Evolutionary conservation across 2,329 filamentous ascomycete species (phyloP), one percentile per base, ranked within the genome.

Genomic region (Colletotrichum aenigma): DNA sequence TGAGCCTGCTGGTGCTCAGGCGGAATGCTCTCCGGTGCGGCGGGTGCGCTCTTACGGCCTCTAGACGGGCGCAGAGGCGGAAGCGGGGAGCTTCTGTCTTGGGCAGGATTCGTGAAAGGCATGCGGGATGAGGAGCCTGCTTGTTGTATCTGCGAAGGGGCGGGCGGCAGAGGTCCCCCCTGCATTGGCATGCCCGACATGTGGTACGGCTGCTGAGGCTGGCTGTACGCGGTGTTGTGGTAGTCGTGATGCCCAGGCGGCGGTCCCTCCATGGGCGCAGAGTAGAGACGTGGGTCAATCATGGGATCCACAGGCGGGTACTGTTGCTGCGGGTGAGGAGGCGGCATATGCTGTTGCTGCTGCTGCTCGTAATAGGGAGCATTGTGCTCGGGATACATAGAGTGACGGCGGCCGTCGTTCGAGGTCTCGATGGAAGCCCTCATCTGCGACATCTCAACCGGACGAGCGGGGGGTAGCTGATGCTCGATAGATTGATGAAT

Each of bases 51-150:
- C 21, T 76, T 76, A 4, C 74, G 74, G 38, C 74, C 65, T 38
- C 74, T 64, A 24, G 74, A 76, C 30, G 77, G 77, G 4, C 77
- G 68, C 38, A 78, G 60, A 15, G 75, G 77, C 1, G 77, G 77
- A 5, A 78, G 75, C 26, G 77, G 77, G 3, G 77, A 77, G 55
- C 71, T 69, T 61, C 74, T 76, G 43, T 77, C 75, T 24, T 75
- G 68, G 6, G 56, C 32, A 7, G 77, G 77, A 58, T 77, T 78
- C 16, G 77, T 75, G 34, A 78, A 78, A 9, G 77, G 77, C 69
- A 78, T 77, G 21, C 77, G 66, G 24, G 77, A 75, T 13, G 61
- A 55, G 28, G 62, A 71, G 55, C 75, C 66, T 32, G 72, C 34
- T 61, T 70, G 74, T 38, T 74, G 70, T 16, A 70, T 60, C 34